Conservation (phyloP, 2,329 filamentous ascomycete species). For the Xylaria sp. region DNA sequence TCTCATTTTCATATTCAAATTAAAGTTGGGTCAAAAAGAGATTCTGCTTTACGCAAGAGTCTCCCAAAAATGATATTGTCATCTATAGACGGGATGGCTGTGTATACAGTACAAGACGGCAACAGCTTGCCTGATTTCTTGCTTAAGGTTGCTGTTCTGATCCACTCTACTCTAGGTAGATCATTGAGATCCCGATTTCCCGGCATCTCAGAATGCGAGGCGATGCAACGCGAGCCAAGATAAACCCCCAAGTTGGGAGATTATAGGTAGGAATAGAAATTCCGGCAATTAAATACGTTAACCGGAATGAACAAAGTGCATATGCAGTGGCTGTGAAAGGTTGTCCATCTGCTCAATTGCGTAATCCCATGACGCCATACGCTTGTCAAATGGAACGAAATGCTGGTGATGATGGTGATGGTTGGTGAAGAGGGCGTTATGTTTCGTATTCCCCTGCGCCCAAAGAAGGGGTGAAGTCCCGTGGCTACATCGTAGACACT, state of each 20-base stretch:
- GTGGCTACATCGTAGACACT: constrained; percentile 1
- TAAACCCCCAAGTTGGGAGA: background rate
- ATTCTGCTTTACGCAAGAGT: constrained; percentile 8
- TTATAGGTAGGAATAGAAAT: constrained; percentile 9
- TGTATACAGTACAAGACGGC: constrained; percentile 20
- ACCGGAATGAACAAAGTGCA: constrained; percentile 3
- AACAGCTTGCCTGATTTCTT: constrained; percentile 5
- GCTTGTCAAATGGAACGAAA: constrained; percentile 28
- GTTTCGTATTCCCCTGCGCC: background rate
- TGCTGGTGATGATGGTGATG: constrained; percentile 8
- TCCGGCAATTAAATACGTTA: constrained; percentile 8
- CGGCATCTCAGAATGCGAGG: constrained; percentile 5
- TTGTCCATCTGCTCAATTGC: constrained; percentile 13
- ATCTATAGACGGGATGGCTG: constrained; percentile 18
- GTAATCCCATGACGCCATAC: constrained; percentile 30
- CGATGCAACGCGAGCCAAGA: background rate
- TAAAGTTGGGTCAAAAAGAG: background rate
- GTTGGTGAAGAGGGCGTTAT: constrained; percentile 1
- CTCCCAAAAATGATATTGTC: constrained; percentile 21
- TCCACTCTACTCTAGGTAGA: constrained; percentile 21
- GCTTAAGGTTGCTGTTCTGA: constrained; percentile 3
- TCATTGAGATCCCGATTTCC: background rate
- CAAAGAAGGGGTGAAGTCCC: background rate
- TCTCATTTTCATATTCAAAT: background rate
- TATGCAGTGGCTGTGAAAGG: constrained; percentile 24